phyloP scores from a whole-genome alignment of 257 asterid species.

The Nyctanthes arbortristis region DNA sequence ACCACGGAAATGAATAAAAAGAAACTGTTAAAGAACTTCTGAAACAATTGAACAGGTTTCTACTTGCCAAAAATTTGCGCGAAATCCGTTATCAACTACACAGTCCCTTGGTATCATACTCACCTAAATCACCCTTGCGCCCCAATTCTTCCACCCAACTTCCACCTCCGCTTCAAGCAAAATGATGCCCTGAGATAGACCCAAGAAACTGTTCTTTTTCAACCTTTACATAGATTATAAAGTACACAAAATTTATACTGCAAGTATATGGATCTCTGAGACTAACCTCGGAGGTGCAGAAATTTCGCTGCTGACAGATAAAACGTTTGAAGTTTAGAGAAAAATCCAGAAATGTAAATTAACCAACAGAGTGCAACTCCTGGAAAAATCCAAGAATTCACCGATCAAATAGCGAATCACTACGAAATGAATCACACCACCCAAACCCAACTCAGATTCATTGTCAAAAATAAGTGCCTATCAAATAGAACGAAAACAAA shows the following conservation, averaged over 20 bases:
- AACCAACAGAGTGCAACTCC: not conserved
- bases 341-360: conserved; percentile 14
- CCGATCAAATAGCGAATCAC: not conserved
- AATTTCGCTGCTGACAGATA: not conserved
- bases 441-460: not conserved
- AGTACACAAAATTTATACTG: not conserved
- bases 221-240: not conserved
- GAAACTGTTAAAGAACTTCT: not conserved
- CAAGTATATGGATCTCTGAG: not conserved
- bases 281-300: conserved; percentile 9
- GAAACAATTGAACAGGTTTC: not conserved
- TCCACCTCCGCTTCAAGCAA: not conserved
- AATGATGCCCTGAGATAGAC: conserved; percentile 1
- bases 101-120: not conserved
- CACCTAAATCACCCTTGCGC: not conserved
- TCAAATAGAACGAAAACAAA: not conserved
- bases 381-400: conserved; percentile 24
- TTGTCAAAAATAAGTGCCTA: too few relatives aligned
- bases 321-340: not conserved
- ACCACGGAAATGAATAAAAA: not conserved
- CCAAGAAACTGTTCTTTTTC: conserved; percentile 5
- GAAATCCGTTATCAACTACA: not conserved
- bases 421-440: not conserved
- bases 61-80: conserved; percentile 13
- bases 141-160: not conserved